Evolutionary conservation across 148 eudicot species (phyloP).

Genomic region (Rhododendron ferrugineum): DNA sequence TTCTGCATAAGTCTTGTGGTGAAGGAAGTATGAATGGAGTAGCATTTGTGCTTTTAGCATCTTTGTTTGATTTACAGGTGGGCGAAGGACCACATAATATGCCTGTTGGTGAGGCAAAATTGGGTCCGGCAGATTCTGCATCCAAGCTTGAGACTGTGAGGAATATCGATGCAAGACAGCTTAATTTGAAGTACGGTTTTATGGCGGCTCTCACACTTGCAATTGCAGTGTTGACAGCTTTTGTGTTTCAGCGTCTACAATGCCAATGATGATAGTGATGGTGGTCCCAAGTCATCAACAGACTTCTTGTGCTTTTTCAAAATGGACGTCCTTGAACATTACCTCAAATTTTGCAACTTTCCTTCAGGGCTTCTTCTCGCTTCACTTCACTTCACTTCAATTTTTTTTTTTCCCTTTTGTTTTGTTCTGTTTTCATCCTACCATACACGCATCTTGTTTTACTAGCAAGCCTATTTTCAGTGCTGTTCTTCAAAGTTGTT

Average conservation of each 20-base stretch:
- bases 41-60: not conserved
- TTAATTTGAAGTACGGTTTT: slow-evolving; percentile 35
- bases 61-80: slow-evolving; percentile 26
- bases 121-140: slow-evolving; percentile 13
- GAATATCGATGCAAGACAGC: slow-evolving; percentile 65
- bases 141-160: slow-evolving; percentile 43
- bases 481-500: not conserved
- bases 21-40: not conserved
- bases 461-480: not conserved
- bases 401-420: not conserved
- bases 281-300: not conserved
- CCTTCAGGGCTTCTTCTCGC: not conserved
- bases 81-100: slow-evolving; percentile 12
- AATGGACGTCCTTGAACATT: not conserved
- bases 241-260: slow-evolving; percentile 27
- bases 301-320: not conserved
- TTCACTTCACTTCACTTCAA: not conserved
- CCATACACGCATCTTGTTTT: not conserved
- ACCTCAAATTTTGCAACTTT: not conserved
- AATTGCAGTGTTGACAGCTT: slow-evolving; percentile 32
- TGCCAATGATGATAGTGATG: slow-evolving; percentile 20
- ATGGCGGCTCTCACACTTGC: slow-evolving; percentile 31
- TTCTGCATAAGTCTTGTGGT: not conserved
- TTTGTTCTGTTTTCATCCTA: not conserved
- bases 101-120: slow-evolving; percentile 20